Evolutionary conservation across 2,329 filamentous ascomycete species (phyloP).

Genomic region (Dactylella cylindrospora): DNA sequence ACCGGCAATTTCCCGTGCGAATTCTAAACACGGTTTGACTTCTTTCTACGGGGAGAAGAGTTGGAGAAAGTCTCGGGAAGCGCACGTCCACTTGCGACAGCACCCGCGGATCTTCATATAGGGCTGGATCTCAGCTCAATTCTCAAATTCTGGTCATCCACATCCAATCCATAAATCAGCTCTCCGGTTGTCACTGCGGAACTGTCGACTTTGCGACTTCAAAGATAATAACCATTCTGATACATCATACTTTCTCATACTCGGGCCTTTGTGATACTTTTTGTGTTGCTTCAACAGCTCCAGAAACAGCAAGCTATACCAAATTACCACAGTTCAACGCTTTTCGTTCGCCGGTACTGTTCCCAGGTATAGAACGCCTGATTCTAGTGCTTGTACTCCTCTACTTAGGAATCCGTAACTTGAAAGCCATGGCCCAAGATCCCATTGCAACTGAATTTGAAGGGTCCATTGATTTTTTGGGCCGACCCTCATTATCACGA

Average conservation of each 20-base stretch:
- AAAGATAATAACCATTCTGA: neutral
- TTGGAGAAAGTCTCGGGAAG: too few relatives aligned
- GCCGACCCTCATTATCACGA: constrained; percentile 28
- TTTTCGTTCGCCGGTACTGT: neutral
- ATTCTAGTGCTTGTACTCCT: too few relatives aligned
- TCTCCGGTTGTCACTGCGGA: too few relatives aligned
- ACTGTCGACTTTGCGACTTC: constrained; percentile 8
- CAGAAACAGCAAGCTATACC: neutral
- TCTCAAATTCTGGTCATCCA: constrained; percentile 3
- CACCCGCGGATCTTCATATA: constrained; percentile 32
- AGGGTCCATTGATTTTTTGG: constrained; percentile 37
- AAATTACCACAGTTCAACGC: constrained; percentile 41
- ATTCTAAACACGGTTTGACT: constrained; percentile 5
- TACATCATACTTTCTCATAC: constrained; percentile 20
- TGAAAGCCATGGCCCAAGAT: constrained; percentile 22
- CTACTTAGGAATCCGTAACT: too few relatives aligned
- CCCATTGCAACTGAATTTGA: constrained; percentile 13
- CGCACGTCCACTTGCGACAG: constrained; percentile 1
- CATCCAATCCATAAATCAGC: too few relatives aligned
- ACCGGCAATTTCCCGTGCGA: constrained; percentile 35
- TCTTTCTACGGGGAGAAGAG: too few relatives aligned
- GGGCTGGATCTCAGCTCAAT: constrained; percentile 11
- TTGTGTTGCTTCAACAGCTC: constrained; percentile 18
- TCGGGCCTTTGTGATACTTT: constrained; percentile 8
- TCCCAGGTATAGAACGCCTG: too few relatives aligned